Conservation (phyloP, 169 alveolate genomes). For the Plasmodium knowlesi region DNA sequence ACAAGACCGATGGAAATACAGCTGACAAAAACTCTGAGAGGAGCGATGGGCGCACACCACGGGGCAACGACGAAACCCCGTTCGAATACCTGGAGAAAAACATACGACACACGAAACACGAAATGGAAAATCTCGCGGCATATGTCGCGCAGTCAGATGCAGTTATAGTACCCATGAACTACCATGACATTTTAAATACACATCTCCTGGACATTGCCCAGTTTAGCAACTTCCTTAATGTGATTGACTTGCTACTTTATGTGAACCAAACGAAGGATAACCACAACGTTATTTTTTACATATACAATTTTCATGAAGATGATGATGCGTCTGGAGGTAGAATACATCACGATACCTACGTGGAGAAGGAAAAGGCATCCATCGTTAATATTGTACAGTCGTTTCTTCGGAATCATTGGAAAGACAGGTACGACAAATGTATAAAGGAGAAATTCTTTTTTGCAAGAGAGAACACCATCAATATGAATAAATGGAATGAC, state of each 20-base stretch:
- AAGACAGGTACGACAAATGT: constrained; percentile 7
- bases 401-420: constrained; percentile 33
- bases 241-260: not conserved
- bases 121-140: not conserved
- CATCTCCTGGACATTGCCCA: constrained; percentile 36
- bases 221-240: constrained; percentile 30
- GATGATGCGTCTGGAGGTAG: not conserved
- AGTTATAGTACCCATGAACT: constrained; percentile 37
- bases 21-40: not conserved
- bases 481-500: not conserved
- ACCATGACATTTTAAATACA: constrained; percentile 52
- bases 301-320: constrained; percentile 25
- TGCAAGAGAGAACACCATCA: not conserved
- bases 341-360: not conserved
- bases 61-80: not conserved
- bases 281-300: constrained; percentile 25
- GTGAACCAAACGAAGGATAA: not conserved
- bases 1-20: not conserved
- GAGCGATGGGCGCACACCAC: too few species aligned
- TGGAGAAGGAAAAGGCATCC: constrained; percentile 12
- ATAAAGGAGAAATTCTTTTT: constrained; percentile 23
- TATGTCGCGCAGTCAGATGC: constrained; percentile 21
- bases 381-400: not conserved
- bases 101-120: not conserved
- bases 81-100: constrained; percentile 57